Evolutionary conservation across 768 basidiomycete species (phyloP).

Genomic region (Lactarius trivialis): DNA sequence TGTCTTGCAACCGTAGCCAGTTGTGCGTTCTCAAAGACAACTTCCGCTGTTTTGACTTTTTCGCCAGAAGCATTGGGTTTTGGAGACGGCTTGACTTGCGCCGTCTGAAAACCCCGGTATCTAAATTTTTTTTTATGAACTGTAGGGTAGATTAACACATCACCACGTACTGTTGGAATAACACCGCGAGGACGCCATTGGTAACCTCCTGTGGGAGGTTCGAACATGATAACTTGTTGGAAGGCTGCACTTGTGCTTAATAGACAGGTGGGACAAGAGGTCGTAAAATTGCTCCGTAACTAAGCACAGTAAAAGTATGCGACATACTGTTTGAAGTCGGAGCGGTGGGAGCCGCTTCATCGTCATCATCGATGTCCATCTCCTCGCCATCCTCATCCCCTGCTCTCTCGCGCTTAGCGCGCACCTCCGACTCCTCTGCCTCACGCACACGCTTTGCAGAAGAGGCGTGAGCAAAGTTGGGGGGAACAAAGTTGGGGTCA

Average conservation of each 20-base stretch:
- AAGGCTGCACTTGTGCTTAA: slow-evolving; percentile 44
- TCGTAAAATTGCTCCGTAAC: slow-evolving; percentile 9
- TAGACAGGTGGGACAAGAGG: slow-evolving; percentile 27
- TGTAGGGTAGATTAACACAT: background rate
- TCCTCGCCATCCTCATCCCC: slow-evolving; percentile 71
- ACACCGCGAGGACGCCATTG: slow-evolving; percentile 74
- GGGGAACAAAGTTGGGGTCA: slow-evolving; percentile 76
- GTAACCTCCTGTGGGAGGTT: slow-evolving; percentile 90
- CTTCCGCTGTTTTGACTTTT: slow-evolving; percentile 74
- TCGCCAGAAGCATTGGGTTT: slow-evolving; percentile 58
- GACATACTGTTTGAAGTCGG: slow-evolving; percentile 42
- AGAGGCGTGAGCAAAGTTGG: slow-evolving; percentile 57
- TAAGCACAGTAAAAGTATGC: slow-evolving; percentile 14
- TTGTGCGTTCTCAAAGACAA: slow-evolving; percentile 67
- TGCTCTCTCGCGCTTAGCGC: slow-evolving; percentile 49
- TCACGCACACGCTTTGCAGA: slow-evolving; percentile 58
- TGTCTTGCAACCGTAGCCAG: slow-evolving; percentile 74
- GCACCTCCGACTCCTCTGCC: slow-evolving; percentile 46
- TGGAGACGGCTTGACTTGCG: slow-evolving; percentile 63
- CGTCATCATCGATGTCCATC: slow-evolving; percentile 94
- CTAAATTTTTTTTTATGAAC: slow-evolving; percentile 34
- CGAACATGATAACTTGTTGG: slow-evolving; percentile 51
- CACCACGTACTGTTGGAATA: slow-evolving; percentile 82
- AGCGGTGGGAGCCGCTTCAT: slow-evolving; percentile 38
- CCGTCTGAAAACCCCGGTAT: slow-evolving; percentile 75